Percentiles rank a stretch among this genome's conserved stretches.
Evolutionary conservation across 306 rosid genomes (phyloP).

Genomic region (Malus fusca): DNA sequence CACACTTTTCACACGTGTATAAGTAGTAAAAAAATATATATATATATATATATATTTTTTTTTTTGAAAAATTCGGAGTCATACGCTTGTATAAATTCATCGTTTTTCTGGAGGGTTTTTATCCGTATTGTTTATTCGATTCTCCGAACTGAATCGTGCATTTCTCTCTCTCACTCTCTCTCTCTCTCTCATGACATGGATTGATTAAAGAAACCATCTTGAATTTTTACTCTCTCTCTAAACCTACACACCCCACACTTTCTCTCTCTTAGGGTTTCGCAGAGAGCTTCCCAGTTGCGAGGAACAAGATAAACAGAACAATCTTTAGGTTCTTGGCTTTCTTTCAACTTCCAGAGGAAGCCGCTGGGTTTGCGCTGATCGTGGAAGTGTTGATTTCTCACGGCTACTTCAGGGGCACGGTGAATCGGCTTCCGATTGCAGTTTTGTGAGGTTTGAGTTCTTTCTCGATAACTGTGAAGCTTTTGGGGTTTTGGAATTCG

Average conservation of each 20-base stretch:
- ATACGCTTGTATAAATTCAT: neutral
- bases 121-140: neutral
- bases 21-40: accelerated
- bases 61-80: neutral
- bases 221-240: conserved; percentile 4
- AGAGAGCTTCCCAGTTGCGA: conserved; percentile 17
- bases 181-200: conserved; percentile 10
- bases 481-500: neutral
- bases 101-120: neutral
- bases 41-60: too few species aligned
- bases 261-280: conserved; percentile 46
- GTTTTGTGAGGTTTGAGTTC: conserved; percentile 34
- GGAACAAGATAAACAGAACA: neutral
- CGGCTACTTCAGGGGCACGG: neutral
- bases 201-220: conserved; percentile 18
- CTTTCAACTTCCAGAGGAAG: neutral
- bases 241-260: neutral
- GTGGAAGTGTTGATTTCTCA: conserved; percentile 8
- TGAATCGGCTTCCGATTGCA: conserved; percentile 24
- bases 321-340: conserved; percentile 23
- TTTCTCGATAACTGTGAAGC: conserved; percentile 2
- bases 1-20: neutral
- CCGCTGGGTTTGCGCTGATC: conserved; percentile 15
- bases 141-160: conserved; percentile 9
- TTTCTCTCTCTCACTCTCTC: conserved; percentile 1